Base-by-base conservation (phyloP, 768 basidiomycete species). In the Hebeloma cylindrosporum region DNA sequence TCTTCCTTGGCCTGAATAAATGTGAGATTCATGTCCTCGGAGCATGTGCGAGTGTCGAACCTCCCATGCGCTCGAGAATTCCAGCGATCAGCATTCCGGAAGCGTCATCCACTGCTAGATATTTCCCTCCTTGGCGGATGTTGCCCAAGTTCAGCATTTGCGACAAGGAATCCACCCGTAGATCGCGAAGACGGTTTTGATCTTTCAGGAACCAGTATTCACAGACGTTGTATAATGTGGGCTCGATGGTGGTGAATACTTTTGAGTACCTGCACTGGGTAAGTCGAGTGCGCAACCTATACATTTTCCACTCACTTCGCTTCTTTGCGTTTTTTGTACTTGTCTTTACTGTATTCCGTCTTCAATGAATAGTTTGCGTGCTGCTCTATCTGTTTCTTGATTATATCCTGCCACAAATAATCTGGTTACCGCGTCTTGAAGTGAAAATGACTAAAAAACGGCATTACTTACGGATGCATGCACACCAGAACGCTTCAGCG, bases 271-370 rank as follows among this genome's bases (percentile, higher is more conserved):
- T 98, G 48, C 3, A 14, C 3, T 20, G 11, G 25, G 39, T 29
- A 1, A 4, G 9, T 52, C 23, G 36, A 48, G 35, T 29, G 39
- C 6, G 35, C 39, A 5, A 25, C 23, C 21, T 16, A 47, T 25
- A 14, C 29, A 40, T 21, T 30, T 8, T 26, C 34, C 30, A 62
- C 83, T 53, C 60, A 95, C 94, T 98, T 99, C 45, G 90, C 93
- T 68, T 94, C 91, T 65, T 99, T 99, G 28, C 92, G 77, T 64
- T 94, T 95, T 63, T 81, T 87, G 67, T 97, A 99, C 63, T 99
- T 99, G 59, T 98, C 94, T 66, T 99, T 98, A 67, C 90, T 93
- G 65, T 94, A 98, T 65, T 95, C 96, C 1, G 94, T 98, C 67
- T 98, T 98, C 37, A 98, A 71, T 8, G 83, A 82, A 63, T 88